A percentile compares a stretch with the other conserved stretches of the same genome.
phyloP scores from a whole-genome alignment of 208 protist genomes.

The Trypanosoma caninum region DNA sequence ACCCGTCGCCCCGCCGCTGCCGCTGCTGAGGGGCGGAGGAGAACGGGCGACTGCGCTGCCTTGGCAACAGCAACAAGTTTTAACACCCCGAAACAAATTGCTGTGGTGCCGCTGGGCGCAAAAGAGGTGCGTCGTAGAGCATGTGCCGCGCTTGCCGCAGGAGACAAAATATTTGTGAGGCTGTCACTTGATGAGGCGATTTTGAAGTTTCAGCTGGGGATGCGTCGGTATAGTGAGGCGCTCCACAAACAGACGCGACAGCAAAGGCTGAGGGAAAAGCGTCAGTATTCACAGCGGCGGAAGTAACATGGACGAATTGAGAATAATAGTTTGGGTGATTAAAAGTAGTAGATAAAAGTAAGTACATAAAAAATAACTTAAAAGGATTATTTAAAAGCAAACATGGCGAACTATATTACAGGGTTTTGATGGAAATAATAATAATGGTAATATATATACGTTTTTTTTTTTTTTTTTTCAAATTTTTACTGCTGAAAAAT shows the following conservation, averaged over 20 bases:
- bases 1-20: neutral
- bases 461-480: too few species aligned
- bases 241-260: conserved; percentile 35
- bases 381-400: too few species aligned
- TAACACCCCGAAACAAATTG: neutral
- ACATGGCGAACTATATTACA: too few species aligned
- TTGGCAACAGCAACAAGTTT: too few species aligned
- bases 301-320: neutral
- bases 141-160: neutral
- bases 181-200: conserved; percentile 36
- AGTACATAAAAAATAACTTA: too few species aligned
- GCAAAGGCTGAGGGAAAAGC: conserved; percentile 10
- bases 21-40: too few species aligned
- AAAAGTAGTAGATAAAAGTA: too few species aligned
- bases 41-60: too few species aligned
- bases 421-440: too few species aligned
- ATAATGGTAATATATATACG: too few species aligned
- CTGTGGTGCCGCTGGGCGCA: neutral
- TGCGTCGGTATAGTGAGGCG: conserved; percentile 61
- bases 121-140: conserved; percentile 6
- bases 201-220: conserved; percentile 38
- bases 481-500: too few species aligned
- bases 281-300: neutral
- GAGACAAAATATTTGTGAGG: conserved; percentile 16
- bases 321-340: neutral